Base-by-base conservation (phyloP, 2,329 filamentous ascomycete species). In the Sclerotinia borealis region DNA sequence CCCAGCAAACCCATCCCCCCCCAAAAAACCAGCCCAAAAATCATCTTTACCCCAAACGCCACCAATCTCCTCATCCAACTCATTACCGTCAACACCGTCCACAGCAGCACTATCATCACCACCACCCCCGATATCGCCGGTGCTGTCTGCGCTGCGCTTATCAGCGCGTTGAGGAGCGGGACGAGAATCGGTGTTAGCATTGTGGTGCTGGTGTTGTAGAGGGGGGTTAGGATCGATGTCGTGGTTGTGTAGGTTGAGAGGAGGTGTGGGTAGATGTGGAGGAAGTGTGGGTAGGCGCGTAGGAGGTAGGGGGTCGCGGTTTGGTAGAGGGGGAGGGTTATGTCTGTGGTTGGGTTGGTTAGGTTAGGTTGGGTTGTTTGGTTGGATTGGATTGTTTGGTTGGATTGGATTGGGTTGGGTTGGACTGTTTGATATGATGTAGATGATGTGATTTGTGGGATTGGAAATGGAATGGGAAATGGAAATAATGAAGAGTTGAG, bases 1-100 rank as follows among this genome's bases (percentile, higher is more conserved):
- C 80, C 79, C 0, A 86, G 48, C 0, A 80, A 79, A 5, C 81
- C 77, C 2, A 93, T 68, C 2, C 78, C 74, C 1, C 81, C 82
- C 85, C 86, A 95, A 67, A 92, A 85, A 1, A 83, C 74, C 48
- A 92, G 68, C 29, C 83, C 78, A 67, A 91, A 75, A 13, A 81
- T 80, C 62, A 96, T 73, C n/a, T 83, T 79, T 59, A 92, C 84
- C 85, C 91, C 92, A 79, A 87, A 96, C 72, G 92, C 78, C 64
- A 96, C 80, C 25, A 91, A 77, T 65, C 91, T 84, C 66, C 87
- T 85, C 22, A 92, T 78, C 78, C 89, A 88, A 73, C 87, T 83
- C 67, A 88, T 77, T 48, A 95, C 79, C 68, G 85, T 83, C 64
- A 88, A 76, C 15, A 80, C 43, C 43, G 25, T 22, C 43, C n/a